Percentiles rank a stretch among this genome's conserved stretches.
Evolutionary conservation across 2,329 filamentous ascomycete genomes (phyloP).

Genomic region (Trichothecium sympodiale): DNA sequence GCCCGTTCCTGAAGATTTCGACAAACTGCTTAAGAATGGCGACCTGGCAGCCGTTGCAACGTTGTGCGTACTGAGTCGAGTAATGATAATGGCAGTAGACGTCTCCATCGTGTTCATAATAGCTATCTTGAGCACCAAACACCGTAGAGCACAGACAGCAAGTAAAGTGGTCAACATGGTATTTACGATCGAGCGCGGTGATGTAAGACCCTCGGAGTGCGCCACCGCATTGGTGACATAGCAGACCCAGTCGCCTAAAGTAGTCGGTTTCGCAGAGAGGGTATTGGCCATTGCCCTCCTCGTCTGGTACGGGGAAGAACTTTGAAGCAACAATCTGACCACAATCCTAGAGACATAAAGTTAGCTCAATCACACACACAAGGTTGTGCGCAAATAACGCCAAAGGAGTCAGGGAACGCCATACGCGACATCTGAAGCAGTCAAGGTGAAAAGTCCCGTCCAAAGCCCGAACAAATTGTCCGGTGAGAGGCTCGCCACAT

Average conservation of each 20-base stretch:
- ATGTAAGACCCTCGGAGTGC: conserved; percentile 95
- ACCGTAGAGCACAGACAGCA: conserved; percentile 94
- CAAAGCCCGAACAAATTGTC: conserved; percentile 90
- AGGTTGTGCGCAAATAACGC: background rate
- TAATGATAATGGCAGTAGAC: conserved; percentile 99
- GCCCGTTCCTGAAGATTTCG: conserved; percentile 93
- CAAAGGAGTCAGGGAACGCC: conserved; percentile 18
- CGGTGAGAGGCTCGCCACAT: conserved; percentile 76
- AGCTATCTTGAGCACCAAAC: conserved; percentile 97
- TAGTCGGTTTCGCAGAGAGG: conserved; percentile 97
- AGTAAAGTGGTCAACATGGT: conserved; percentile 98
- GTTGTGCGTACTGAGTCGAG: conserved; percentile 90
- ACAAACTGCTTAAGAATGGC: conserved; percentile 98
- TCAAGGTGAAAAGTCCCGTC: conserved; percentile 93
- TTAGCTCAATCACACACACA: conserved; percentile 3
- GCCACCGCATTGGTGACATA: conserved; percentile 86
- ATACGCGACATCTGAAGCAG: conserved; percentile 93
- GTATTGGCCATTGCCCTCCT: conserved; percentile 76
- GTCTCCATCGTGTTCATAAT: conserved; percentile 93
- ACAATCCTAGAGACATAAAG: conserved; percentile 59
- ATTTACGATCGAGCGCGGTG: conserved; percentile 92
- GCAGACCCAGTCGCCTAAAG: conserved; percentile 79
- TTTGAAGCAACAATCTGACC: conserved; percentile 96
- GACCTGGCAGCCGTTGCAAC: conserved; percentile 93
- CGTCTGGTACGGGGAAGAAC: conserved; percentile 94